Evolutionary conservation across 345 rosid species (phyloP), one percentile per base, ranked within the genome.

Genomic region (Acer yangbiense): DNA sequence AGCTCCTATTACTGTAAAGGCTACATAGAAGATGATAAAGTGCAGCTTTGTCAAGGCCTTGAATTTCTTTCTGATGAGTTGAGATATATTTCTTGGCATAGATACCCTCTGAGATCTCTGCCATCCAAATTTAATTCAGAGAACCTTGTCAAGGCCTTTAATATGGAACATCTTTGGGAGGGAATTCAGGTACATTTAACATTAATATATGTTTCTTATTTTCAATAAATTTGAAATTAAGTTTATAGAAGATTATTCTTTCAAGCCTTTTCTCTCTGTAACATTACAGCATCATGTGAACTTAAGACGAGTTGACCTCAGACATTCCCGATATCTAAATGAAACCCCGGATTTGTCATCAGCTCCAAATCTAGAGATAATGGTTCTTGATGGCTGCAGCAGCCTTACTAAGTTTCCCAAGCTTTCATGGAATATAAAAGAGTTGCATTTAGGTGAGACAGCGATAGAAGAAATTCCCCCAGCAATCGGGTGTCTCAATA

Each of bases 381-480:
- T 64, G 43, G 39, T 64, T 25, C 41, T 27, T 11, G 12, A 64
- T n/a, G 68, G 68, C 17, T 64, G 68, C 9, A 1, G 2, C 6
- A 64, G 16, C 20, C 75, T 72, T 29, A 39, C 7, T 52, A 58
- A 58, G 29, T 72, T 72, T 72, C 75, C 75, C 20, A 58, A 13
- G 43, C n/a, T 39, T 58, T 58, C 65, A 16, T 72, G 65, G 75
- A 72, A 62, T 17, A 70, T 70, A 50, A 70, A 9, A 1, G 39
- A 25, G 61, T 70, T 70, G 27, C 10, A 70, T 46, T n/a, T 57
- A 58, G 27, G 66, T 1, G 4, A 58, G 18, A 72, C 66, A 5
- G 52, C n/a, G 11, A 57, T 72, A 17, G 32, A 58, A 72, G 75
- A 54, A 35, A 64, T 72, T 39, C 54, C 75, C n/a, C 1, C 35